phyloP scores from a whole-genome alignment of 2,329 filamentous ascomycete genomes.

The Fonsecaea nubica region DNA sequence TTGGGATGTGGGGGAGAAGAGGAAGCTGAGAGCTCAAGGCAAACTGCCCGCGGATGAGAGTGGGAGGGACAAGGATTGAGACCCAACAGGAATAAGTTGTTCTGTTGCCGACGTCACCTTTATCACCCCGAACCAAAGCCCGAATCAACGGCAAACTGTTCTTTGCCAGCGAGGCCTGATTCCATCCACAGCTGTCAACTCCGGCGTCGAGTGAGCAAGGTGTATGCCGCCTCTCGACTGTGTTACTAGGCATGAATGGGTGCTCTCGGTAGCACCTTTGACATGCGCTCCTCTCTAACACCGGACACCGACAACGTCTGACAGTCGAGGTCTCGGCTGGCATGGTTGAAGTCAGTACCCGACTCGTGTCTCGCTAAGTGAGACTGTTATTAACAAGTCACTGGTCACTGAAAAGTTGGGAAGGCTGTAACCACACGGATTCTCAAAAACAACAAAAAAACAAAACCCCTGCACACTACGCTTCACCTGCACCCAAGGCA shows the following conservation, averaged over 20 bases:
- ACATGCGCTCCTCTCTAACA: neutral
- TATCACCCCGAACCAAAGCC: neutral
- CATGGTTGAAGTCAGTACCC: neutral
- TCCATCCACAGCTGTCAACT: neutral
- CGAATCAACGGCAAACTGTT: neutral
- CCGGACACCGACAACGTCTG: neutral
- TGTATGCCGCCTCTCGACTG: neutral
- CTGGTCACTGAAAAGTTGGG: neutral
- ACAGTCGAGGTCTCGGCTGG: neutral
- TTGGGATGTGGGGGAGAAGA: conserved; percentile 95
- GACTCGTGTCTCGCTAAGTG: neutral
- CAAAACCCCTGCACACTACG: neutral
- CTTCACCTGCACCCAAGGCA: too few species aligned
- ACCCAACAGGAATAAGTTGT: neutral
- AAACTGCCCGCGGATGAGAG: conserved; percentile 52
- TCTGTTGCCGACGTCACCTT: neutral
- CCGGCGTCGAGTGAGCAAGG: neutral
- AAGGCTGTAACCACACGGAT: neutral
- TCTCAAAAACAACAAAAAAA: too few species aligned
- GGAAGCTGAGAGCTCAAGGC: conserved; percentile 74
- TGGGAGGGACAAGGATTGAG: conserved; percentile 32
- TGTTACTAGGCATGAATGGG: neutral
- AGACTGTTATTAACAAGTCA: neutral
- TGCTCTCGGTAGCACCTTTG: neutral
- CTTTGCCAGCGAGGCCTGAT: neutral